Conservation (phyloP, 2,329 filamentous ascomycete species). For the Fusarium mangiferae region DNA sequence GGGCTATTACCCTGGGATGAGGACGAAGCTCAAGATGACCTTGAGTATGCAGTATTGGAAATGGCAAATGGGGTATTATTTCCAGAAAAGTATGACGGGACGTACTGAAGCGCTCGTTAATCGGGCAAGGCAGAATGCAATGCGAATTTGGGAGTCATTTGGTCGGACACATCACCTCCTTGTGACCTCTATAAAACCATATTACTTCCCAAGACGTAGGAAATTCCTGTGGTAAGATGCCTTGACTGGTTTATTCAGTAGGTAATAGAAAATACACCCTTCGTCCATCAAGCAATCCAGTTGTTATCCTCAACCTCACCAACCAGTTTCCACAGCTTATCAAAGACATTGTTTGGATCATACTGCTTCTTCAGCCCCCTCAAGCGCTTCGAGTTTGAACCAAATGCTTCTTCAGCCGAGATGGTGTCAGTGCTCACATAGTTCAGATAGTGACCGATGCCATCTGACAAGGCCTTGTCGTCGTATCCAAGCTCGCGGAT, state of each 20-base stretch:
- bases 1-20: slow-evolving; percentile 56
- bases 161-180: neutral
- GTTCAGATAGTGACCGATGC: slow-evolving; percentile 36
- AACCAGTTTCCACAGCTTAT: slow-evolving; percentile 39
- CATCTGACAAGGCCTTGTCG: slow-evolving; percentile 25
- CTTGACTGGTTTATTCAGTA: neutral
- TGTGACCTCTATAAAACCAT: neutral
- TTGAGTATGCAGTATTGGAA: slow-evolving; percentile 49
- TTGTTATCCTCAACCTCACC: slow-evolving; percentile 32
- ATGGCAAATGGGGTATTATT: slow-evolving; percentile 56
- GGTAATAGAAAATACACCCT: neutral
- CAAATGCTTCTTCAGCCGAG: slow-evolving; percentile 36
- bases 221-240: neutral
- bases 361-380: slow-evolving; percentile 33
- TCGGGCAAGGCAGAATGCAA: neutral
- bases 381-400: slow-evolving; percentile 28
- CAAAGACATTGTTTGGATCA: slow-evolving; percentile 35
- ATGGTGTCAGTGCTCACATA: slow-evolving; percentile 25
- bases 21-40: slow-evolving; percentile 47
- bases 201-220: neutral
- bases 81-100: slow-evolving; percentile 51
- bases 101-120: slow-evolving; percentile 4
- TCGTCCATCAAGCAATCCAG: slow-evolving; percentile 19
- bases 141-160: neutral
- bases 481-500: slow-evolving; percentile 37